Evolutionary conservation across 2,329 filamentous ascomycete genomes (phyloP).

Genomic region (Tolypocladium pustulatum): DNA sequence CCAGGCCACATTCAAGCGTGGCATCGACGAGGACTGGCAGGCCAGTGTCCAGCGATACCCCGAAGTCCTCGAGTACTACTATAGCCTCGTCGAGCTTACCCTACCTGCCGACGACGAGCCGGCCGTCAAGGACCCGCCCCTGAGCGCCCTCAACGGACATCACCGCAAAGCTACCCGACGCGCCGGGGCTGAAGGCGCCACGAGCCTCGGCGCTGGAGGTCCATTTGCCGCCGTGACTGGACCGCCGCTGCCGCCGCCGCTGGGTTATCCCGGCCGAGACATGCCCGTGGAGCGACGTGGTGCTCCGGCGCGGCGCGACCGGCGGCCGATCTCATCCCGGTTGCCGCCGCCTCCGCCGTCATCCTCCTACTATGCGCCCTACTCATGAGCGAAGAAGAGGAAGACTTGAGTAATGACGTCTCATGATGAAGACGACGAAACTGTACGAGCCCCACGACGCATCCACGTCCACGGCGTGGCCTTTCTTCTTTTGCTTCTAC

Average conservation of each 20-base stretch:
- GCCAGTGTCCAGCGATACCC: conserved; percentile 66
- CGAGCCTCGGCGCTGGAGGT: conserved; percentile 10
- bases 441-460: background rate
- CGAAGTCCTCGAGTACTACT: conserved; percentile 75
- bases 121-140: conserved; percentile 47
- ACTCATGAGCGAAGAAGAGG: background rate
- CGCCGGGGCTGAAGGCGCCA: conserved; percentile 22
- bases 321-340: background rate
- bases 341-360: background rate
- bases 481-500: background rate
- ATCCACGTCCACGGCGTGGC: background rate
- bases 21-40: conserved; percentile 72
- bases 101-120: conserved; percentile 53
- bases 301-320: background rate
- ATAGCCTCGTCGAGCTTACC: conserved; percentile 55
- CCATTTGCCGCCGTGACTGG: conserved; percentile 1
- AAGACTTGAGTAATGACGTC: background rate
- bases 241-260: conserved; percentile 1
- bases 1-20: conserved; percentile 56
- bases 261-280: conserved; percentile 11
- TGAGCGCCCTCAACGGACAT: conserved; percentile 38
- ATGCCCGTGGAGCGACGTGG: conserved; percentile 3
- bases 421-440: background rate
- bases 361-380: background rate
- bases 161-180: conserved; percentile 36